Base-by-base conservation (phyloP, 441 rosid species). In the Croton laevigatus region DNA sequence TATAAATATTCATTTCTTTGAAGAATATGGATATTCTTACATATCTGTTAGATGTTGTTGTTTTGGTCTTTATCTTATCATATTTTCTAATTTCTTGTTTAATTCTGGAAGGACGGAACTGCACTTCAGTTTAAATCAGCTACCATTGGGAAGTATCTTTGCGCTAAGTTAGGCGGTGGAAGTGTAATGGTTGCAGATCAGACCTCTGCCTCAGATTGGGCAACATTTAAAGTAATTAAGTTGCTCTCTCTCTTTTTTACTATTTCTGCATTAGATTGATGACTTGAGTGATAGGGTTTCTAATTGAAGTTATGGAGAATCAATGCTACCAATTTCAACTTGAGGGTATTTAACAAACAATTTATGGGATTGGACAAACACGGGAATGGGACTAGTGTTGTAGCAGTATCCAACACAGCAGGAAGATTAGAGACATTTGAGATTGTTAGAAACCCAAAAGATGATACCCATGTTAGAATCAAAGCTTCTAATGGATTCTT, bases 101-200 rank as follows among this genome's bases (percentile, higher is more conserved):
- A 1, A 44, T 46, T 11, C 32, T 22, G 37, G 12, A 54, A 84
- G 91, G 89, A 87, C 48, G 89, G 87, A 68, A 82, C 80, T 9
- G 74, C 58, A 53, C 82, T 87, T 68, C 87, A 83, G 81, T 71
- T 87, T 51, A 83, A 81, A 71, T 87, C 89, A 0, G 81, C 79
- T n/a, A 80, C 66, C 8, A 77, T 70, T 4, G 84, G 86, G 22
- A 87, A 81, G 78, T 84, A 78, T 64, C 86, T 84, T 8, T 70
- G 80, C 17, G 88, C 88, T 0, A 84, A 85, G 66, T n/a, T 59
- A 1, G 87, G 88, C 8, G 91, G 88, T 53, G 88, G 87, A 59
- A 65, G 62, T 2, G 68, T 59, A 40, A 48, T 87, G 1, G 88
- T 83, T 59, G 86, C 88, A 2, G 82, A 85, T 53, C 54, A 81